Conservation (phyloP, 2,329 filamentous ascomycete genomes). For the Dendrostoma leiphaemia region DNA sequence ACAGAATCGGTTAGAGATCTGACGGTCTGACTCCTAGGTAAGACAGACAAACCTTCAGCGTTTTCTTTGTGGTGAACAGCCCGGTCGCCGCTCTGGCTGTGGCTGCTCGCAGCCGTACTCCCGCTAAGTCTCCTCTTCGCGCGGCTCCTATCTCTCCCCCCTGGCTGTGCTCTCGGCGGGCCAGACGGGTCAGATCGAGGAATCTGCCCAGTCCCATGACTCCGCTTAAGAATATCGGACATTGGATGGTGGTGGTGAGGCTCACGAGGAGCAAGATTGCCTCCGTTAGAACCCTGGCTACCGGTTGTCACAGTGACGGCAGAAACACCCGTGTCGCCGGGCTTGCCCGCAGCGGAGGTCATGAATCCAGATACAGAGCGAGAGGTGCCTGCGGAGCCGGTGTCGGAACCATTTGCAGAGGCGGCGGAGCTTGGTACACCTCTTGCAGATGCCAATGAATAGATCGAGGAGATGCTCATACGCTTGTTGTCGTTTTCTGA, state of each 20-base stretch:
- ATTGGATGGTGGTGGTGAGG: slow-evolving; percentile 39
- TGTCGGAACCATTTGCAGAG: slow-evolving; percentile 54
- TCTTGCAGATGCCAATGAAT: slow-evolving; percentile 64
- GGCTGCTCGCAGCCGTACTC: slow-evolving; percentile 78
- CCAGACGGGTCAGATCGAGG: slow-evolving; percentile 26
- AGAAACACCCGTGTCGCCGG: slow-evolving; percentile 50
- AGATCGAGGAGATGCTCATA: slow-evolving; percentile 70
- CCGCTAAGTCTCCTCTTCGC: slow-evolving; percentile 75
- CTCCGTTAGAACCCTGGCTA: slow-evolving; percentile 40
- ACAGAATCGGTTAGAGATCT: slow-evolving; percentile 28
- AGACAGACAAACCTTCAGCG: slow-evolving; percentile 44
- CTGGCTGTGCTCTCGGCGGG: slow-evolving; percentile 38
- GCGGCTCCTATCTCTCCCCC: slow-evolving; percentile 65
- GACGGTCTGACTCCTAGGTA: slow-evolving; percentile 11
- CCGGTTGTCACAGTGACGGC: slow-evolving; percentile 52
- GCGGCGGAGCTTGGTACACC: slow-evolving; percentile 50
- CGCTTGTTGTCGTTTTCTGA: slow-evolving; percentile 58
- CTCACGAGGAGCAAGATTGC: slow-evolving; percentile 46
- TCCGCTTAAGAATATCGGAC: slow-evolving; percentile 45
- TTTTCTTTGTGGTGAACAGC: slow-evolving; percentile 56
- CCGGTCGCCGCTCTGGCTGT: slow-evolving; percentile 74
- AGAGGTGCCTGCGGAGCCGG: slow-evolving; percentile 30
- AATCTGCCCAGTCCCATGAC: slow-evolving; percentile 26
- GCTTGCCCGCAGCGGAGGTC: slow-evolving; percentile 42
- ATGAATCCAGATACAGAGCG: slow-evolving; percentile 46